Percentiles rank a stretch among this genome's conserved stretches.
Conservation (phyloP, 2,329 filamentous ascomycete genomes). For the Cladophialophora immunda region DNA sequence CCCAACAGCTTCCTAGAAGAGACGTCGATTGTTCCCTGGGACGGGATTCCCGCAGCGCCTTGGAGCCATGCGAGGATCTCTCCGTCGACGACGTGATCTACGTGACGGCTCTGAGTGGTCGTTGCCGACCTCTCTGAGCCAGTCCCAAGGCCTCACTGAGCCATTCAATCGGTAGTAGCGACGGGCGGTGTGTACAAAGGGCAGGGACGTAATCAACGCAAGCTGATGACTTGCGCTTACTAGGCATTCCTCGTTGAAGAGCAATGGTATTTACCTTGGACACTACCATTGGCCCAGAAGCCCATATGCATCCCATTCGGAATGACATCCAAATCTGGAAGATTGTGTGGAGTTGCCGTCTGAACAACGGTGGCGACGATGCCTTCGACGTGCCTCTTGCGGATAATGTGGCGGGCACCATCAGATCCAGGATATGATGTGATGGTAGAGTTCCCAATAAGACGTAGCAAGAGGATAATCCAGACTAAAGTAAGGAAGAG, state of each 20-base stretch:
- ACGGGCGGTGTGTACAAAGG: not conserved
- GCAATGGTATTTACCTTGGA: too few relatives aligned
- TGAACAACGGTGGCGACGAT: too few relatives aligned
- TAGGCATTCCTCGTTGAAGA: conserved; percentile 2
- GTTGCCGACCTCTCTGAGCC: conserved; percentile 1
- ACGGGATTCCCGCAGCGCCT: not conserved
- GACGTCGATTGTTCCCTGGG: not conserved
- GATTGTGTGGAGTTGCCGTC: too few relatives aligned
- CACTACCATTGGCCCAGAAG: too few relatives aligned
- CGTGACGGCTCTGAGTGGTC: conserved; percentile 5
- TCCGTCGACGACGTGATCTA: not conserved
- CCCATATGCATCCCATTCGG: too few relatives aligned
- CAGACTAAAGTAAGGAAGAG: conserved; percentile 51
- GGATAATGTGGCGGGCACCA: not conserved
- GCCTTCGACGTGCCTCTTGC: too few relatives aligned
- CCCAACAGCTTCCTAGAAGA: not conserved
- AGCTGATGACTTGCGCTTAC: not conserved
- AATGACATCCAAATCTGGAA: too few relatives aligned
- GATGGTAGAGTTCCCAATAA: conserved; percentile 60
- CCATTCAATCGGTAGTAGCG: conserved; percentile 7
- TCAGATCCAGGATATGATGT: conserved; percentile 61
- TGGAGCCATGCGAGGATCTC: not conserved
- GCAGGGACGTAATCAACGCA: conserved; percentile 1
- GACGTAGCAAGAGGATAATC: conserved; percentile 65
- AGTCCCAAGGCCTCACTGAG: conserved; percentile 4